phyloP scores from a whole-genome alignment of 768 basidiomycete genomes.

The Nidularia sp. region DNA sequence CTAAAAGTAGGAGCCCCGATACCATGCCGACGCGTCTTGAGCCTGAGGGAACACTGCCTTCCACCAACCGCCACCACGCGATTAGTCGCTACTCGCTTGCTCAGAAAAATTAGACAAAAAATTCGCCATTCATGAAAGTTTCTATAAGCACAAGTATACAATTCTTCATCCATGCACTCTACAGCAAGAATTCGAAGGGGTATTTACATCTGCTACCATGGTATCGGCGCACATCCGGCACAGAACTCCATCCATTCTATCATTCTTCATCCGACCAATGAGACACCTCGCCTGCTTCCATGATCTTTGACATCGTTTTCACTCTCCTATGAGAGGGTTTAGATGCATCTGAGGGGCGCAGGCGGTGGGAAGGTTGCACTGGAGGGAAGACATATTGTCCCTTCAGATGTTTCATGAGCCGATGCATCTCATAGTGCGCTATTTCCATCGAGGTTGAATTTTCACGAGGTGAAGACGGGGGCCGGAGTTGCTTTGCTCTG shows the following conservation, averaged over 20 bases:
- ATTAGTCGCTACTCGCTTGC: no score
- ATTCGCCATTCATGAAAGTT: no score
- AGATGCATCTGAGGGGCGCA: conserved; percentile 10
- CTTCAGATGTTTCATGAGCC: conserved; percentile 29
- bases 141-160: no score
- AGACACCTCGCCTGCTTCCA: conserved; percentile 25
- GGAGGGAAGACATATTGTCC: conserved; percentile 41
- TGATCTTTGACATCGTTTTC: conserved; percentile 27
- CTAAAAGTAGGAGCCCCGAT: no score
- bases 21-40: no score
- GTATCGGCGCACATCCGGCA: no score
- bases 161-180: no score
- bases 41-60: no score
- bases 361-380: conserved; percentile 17
- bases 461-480: conserved; percentile 22
- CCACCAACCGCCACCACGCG: no score
- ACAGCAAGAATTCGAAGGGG: no score
- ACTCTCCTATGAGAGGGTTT: conserved; percentile 17
- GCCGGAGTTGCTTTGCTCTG: conserved; percentile 10
- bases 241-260: neutral
- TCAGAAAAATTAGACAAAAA: no score
- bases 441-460: conserved; percentile 26
- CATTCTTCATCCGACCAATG: conserved; percentile 21
- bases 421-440: conserved; percentile 31
- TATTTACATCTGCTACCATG: no score